These are phyloP conservation scores for Choiromyces venosus DNA, from an alignment of 495 filamentous ascomycete genomes.

Conservation along the genomic window DNA sequence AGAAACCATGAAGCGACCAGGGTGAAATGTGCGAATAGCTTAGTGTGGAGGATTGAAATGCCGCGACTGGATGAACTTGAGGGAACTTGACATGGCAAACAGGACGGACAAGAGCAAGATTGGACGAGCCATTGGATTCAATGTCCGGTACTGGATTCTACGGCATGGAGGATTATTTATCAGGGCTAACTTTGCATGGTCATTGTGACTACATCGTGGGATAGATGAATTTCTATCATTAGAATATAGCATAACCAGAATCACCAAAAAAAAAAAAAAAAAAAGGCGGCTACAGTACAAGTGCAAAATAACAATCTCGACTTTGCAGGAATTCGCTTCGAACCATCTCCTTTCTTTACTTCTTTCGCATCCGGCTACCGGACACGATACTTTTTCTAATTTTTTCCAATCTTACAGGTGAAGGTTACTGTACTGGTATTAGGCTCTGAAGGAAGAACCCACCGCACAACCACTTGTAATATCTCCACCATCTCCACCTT, in stretches of 20 bases:
- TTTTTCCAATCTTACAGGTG: not conserved
- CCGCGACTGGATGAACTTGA: conserved; percentile 19
- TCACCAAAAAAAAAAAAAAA: not conserved
- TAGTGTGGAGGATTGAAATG: conserved; percentile 23
- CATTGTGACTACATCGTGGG: conserved; percentile 35
- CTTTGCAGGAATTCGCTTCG: not conserved
- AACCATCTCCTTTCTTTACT: not conserved
- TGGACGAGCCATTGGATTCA: not conserved
- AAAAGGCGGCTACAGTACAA: not conserved
- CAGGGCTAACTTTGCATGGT: not conserved
- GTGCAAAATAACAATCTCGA: not conserved
- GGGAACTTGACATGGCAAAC: not conserved
- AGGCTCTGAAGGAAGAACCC: not conserved
- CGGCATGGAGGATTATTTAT: not conserved
- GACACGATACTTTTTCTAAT: not conserved
- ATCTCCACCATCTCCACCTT: not conserved
- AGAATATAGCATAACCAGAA: not conserved
- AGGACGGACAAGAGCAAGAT: not conserved
- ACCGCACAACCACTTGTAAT: not conserved
- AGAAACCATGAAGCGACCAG: not conserved
- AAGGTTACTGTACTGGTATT: not conserved
- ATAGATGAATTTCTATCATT: conserved; percentile 1
- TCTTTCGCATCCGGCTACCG: not conserved
- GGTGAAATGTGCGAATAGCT: not conserved
- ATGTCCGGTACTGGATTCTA: not conserved